phyloP scores from a whole-genome alignment of 164 flowering plant genomes.

The Nelumbo lutea region DNA sequence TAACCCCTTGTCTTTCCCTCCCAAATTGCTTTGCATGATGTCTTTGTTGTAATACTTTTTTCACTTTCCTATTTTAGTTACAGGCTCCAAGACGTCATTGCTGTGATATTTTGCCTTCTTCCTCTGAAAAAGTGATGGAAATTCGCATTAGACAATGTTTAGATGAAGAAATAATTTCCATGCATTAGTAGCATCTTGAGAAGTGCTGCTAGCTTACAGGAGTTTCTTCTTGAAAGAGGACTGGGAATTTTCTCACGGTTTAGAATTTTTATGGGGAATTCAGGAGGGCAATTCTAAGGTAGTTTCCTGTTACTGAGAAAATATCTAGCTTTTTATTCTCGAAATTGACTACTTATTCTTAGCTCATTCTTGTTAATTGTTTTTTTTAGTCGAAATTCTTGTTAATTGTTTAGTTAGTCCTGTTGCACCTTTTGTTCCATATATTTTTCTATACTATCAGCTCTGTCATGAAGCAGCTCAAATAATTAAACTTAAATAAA shows the following conservation, averaged over 20 bases:
- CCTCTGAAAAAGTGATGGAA: slow-evolving; percentile 31
- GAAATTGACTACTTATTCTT: background rate
- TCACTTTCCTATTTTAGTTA: slow-evolving; percentile 26
- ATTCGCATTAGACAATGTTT: slow-evolving; percentile 53
- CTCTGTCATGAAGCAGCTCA: background rate
- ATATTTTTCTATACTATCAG: no score
- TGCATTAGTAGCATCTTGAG: slow-evolving; percentile 20
- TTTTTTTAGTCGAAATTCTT: background rate
- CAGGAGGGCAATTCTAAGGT: background rate
- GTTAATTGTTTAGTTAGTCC: background rate
- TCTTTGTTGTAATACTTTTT: background rate
- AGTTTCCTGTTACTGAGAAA: background rate
- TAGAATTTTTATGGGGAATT: background rate
- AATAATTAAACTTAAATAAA: no score
- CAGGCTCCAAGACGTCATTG: slow-evolving; percentile 73
- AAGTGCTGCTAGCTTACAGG: background rate
- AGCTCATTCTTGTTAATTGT: background rate
- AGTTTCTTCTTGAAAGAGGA: background rate
- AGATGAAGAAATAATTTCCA: slow-evolving; percentile 49
- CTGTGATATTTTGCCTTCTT: slow-evolving; percentile 43
- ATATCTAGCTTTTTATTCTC: background rate
- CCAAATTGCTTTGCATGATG: slow-evolving; percentile 2
- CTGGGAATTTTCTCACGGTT: background rate
- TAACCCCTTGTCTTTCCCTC: background rate
- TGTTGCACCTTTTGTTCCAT: no score